These are phyloP conservation scores for Flaveria robusta DNA, from an alignment of 129 eudicot genomes.

Conservation along the genomic window DNA sequence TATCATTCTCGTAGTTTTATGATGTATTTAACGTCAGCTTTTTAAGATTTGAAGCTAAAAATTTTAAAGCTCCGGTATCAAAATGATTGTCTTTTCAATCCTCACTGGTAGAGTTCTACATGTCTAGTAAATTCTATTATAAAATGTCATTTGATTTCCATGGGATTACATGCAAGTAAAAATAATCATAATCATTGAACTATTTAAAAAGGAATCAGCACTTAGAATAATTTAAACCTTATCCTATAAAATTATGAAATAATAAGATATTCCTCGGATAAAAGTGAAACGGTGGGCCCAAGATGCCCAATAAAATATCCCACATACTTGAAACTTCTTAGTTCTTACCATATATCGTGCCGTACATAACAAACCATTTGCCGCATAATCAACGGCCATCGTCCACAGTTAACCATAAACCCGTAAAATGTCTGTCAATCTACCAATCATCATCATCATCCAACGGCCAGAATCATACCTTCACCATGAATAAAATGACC, in stretches of 20 bases:
- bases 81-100: no score
- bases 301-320: slow-evolving; percentile 21
- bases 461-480: slow-evolving; percentile 27
- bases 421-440: neutral
- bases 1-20: no score
- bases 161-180: neutral
- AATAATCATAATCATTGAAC: no score
- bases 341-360: neutral
- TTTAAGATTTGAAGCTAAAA: no score
- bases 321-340: neutral
- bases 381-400: neutral
- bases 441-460: slow-evolving; percentile 8
- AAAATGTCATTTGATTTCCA: neutral
- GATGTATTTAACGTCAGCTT: no score
- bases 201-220: no score
- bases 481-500: neutral
- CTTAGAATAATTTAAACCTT: neutral
- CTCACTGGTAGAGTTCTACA: no score
- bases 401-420: neutral
- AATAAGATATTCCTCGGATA: neutral
- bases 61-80: no score
- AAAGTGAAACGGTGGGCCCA: slow-evolving; percentile 23
- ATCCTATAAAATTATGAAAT: neutral
- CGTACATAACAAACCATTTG: neutral
- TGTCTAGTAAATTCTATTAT: neutral